phyloP scores from a whole-genome alignment of 139 green algal species.

The Dunaliella primolecta region DNA sequence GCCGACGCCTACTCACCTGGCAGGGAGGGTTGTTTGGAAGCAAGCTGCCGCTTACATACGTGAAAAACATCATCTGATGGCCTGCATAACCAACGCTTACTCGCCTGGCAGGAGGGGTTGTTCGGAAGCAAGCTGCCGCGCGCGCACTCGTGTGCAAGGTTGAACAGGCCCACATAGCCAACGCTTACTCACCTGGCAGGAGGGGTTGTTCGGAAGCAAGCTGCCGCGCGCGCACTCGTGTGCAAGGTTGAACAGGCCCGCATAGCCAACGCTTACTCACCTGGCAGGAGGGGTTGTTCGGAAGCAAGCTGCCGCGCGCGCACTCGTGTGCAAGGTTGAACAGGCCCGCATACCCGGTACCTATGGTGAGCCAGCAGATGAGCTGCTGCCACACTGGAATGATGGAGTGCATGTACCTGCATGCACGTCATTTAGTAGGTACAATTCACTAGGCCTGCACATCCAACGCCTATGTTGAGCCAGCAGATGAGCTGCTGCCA shows the following conservation, averaged over 20 bases:
- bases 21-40: too few relatives aligned
- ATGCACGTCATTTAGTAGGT: too few relatives aligned
- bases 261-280: conserved; percentile 39
- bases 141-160: too few relatives aligned
- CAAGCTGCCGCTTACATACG: not conserved
- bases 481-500: conserved; percentile 45
- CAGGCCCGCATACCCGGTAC: conserved; percentile 55
- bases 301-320: conserved; percentile 34
- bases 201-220: conserved; percentile 27
- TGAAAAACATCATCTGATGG: too few relatives aligned
- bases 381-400: conserved; percentile 45
- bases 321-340: conserved; percentile 53
- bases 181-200: conserved; percentile 22
- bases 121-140: not conserved
- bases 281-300: conserved; percentile 19
- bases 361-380: conserved; percentile 31
- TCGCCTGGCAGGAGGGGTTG: too few relatives aligned
- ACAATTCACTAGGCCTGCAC: conserved; percentile 52
- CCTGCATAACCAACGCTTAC: too few relatives aligned
- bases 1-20: too few relatives aligned
- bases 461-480: conserved; percentile 46
- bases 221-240: conserved; percentile 39
- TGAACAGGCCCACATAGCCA: too few relatives aligned
- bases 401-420: conserved; percentile 42
- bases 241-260: conserved; percentile 51